Percentiles rank a stretch among this genome's conserved stretches.
Evolutionary conservation across 768 basidiomycete genomes (phyloP).

Genomic region (Amanita phalloides): DNA sequence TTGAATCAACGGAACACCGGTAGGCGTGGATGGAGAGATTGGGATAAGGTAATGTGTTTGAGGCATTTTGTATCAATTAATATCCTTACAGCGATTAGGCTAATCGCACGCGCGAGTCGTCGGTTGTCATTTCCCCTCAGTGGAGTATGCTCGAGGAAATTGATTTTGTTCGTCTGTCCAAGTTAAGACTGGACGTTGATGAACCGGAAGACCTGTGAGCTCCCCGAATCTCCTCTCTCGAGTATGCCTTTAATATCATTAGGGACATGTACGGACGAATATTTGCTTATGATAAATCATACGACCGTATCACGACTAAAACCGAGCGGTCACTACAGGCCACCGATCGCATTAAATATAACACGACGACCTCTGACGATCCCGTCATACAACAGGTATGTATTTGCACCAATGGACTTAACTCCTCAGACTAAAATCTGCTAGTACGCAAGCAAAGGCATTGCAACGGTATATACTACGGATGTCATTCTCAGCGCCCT

Average conservation of each 20-base stretch:
- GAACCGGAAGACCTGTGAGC: constrained; percentile 84
- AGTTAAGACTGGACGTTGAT: constrained; percentile 90
- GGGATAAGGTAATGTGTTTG: constrained; percentile 67
- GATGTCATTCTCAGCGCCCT: constrained; percentile 91
- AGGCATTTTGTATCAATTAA: too few relatives aligned
- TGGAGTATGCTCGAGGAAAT: constrained; percentile 98
- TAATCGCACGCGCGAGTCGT: constrained; percentile 82
- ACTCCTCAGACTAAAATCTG: constrained; percentile 5
- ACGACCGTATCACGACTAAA: constrained; percentile 93
- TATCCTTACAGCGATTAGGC: constrained; percentile 30
- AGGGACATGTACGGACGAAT: constrained; percentile 86
- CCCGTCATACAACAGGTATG: constrained; percentile 87
- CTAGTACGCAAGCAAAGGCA: constrained; percentile 70
- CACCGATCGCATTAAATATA: constrained; percentile 93
- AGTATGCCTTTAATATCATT: constrained; percentile 6
- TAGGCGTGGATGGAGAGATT: constrained; percentile 75
- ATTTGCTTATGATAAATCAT: constrained; percentile 87
- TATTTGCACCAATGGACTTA: background rate
- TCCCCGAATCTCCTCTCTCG: background rate
- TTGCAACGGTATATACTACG: constrained; percentile 86
- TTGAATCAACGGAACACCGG: constrained; percentile 39
- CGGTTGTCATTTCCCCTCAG: constrained; percentile 82
- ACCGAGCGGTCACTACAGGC: constrained; percentile 84
- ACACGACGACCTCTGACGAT: constrained; percentile 96
- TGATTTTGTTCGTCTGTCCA: constrained; percentile 86